Evolutionary conservation across 108 stramenopile genomes (phyloP), one percentile per base, ranked within the genome.

Genomic region (Mediolabrus comicus): DNA sequence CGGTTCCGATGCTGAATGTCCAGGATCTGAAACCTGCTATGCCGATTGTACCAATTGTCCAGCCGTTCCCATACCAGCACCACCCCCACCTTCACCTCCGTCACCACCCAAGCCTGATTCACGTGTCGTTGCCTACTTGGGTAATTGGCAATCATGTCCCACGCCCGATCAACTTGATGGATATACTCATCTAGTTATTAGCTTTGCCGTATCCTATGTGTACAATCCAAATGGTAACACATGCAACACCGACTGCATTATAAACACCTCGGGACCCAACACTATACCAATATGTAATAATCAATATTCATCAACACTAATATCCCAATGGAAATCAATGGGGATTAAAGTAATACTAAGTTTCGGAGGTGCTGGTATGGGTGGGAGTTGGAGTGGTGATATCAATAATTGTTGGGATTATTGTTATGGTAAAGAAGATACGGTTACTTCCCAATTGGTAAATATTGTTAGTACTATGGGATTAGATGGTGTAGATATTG

Each of bases 351-450:
- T 84, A 11, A 41, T 83, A 29, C 74, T 83, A 2, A 80, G 79
- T 58, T 80, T 83, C 24, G 83, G 83, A 11, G 83, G 83, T 24
- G 76, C 80, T 11, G 80, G 80, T 3, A 84, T 84, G 83, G 83
- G 83, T 24, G 63, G 62, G 28, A 53, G 51, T n/a, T 75, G 78
- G 74, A 28, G 63, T 32, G 69, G 76, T 35, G 53, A 67, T 35
- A 3, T 53, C 2, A 74, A 84, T 38, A 72, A 84, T 53, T 84
- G 83, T 43, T 84, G 83, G 83, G 83, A 84, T 12, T 70, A 84
- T 36, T 84, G 83, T 57, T 84, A 54, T 54, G 83, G 80, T 11
- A 62, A 63, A 49, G 78, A 83, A 53, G 53, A 56, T 67, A 30
- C 69, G 81, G 22, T 76, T 49, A 49, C 72, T n/a, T 22, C 52